Percentiles rank a stretch among this genome's conserved stretches.
phyloP scores from a whole-genome alignment of 768 basidiomycete species.

The Trametopsis cervina region DNA sequence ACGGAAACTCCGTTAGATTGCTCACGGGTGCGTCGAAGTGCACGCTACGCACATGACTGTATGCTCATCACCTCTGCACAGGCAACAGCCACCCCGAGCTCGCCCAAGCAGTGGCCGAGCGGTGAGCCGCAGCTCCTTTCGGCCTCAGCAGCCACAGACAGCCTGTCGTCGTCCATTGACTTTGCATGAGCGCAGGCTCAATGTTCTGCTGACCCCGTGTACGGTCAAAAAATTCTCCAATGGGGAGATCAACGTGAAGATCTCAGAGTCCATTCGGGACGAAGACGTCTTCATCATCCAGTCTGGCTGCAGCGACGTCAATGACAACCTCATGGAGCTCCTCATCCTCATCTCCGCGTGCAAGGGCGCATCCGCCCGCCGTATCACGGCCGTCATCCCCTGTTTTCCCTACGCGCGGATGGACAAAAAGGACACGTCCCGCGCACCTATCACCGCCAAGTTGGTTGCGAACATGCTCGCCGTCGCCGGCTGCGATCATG shows the following conservation, averaged over 20 bases:
- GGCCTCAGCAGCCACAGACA: constrained; percentile 30
- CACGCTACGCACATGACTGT: constrained; percentile 3
- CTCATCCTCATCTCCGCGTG: constrained; percentile 98
- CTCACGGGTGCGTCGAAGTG: constrained; percentile 50
- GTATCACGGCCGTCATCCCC: constrained; percentile 96
- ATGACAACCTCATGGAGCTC: constrained; percentile 97
- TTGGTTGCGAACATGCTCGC: constrained; percentile 97
- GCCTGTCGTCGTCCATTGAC: constrained; percentile 44
- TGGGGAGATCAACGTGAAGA: constrained; percentile 93
- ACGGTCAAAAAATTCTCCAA: constrained; percentile 89
- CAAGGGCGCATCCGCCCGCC: constrained; percentile 90
- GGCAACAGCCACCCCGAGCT: constrained; percentile 98
- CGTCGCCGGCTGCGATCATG: constrained; percentile 95
- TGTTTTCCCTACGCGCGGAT: constrained; percentile 96
- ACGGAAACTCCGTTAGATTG: constrained; percentile 75
- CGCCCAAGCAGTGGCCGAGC: constrained; percentile 90
- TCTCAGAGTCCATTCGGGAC: constrained; percentile 91
- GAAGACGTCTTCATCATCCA: constrained; percentile 99
- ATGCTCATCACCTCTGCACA: constrained; percentile 28
- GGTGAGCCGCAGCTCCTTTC: constrained; percentile 67
- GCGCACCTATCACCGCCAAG: constrained; percentile 97
- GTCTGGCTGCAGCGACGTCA: constrained; percentile 81
- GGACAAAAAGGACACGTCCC: constrained; percentile 96
- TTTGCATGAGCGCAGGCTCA: constrained; percentile 65
- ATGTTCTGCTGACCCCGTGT: constrained; percentile 78